Evolutionary conservation across 1,284 basidiomycete species (phyloP), one percentile per base, ranked within the genome.

Genomic region (Irpex sp.): DNA sequence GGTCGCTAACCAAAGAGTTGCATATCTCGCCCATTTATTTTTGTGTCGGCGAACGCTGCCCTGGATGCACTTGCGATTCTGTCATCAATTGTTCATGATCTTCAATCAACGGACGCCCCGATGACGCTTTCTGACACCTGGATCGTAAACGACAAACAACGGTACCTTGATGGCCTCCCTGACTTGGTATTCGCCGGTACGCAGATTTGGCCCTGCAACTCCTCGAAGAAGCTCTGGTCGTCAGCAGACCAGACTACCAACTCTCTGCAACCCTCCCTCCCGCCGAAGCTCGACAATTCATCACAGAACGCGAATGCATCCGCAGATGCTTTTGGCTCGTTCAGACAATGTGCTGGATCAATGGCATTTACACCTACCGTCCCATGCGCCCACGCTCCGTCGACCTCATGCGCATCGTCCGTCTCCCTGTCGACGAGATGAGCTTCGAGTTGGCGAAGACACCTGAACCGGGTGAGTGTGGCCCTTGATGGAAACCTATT

Each of bases 251-350:
- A 49, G 86, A 89, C 64, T 78, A 80, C 66, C 80, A 80, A 45
- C 77, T 79, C 63, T 9, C 35, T 58, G 80, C 82, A 45, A 78
- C 82, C 45, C 72, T 79, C 51, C 79, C 80, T 52, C 78, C 84
- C 63, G 77, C 83, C 51, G 80, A 84, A 57, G 82, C 81, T 63
- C 81, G 86, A 39, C 80, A 84, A 62, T 74, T 74, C 52, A 80
- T 80, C 62, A 84, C 88, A 65, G 85, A 90, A 68, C 84, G 84
- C 60, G 89, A 91, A 74, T 86, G 85, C 65, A 77, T 85, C 28
- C 82, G 90, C 56, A 84, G 90, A 59, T 84, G 88, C 61, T 91
- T 91, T 72, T 92, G 90, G 90, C 75, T 90, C 58, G 82, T 90
- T 59, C 83, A 86, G 68, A 74, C 85, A 58, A 72, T 77, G 69